Conservation (phyloP, 139 green algal genomes). For the Chlorokybus atmophyticus region DNA sequence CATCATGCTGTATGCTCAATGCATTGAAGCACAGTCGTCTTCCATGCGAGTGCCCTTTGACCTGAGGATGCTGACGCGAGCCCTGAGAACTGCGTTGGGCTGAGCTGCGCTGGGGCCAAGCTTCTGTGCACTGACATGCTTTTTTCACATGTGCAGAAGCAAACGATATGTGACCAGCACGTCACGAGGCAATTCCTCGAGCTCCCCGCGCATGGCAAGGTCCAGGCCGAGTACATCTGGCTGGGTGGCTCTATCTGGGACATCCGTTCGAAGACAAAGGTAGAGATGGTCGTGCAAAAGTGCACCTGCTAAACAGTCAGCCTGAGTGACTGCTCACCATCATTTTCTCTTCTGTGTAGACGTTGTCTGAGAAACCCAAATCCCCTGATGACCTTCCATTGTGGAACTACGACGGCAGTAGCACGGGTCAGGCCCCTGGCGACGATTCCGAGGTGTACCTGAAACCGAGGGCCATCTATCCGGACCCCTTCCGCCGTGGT, state of each 20-base stretch:
- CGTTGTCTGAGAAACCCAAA: neutral
- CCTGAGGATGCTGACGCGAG: too few relatives aligned
- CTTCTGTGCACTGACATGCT: too few relatives aligned
- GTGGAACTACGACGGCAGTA: conserved; percentile 96
- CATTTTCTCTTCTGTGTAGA: neutral
- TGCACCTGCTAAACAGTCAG: neutral
- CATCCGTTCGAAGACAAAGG: conserved; percentile 26
- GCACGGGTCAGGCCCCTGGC: conserved; percentile 77
- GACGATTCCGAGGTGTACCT: conserved; percentile 86
- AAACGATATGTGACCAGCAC: too few relatives aligned
- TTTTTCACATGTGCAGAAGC: too few relatives aligned
- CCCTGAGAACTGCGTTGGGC: too few relatives aligned
- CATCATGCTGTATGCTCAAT: too few relatives aligned
- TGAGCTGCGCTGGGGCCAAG: too few relatives aligned
- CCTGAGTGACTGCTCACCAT: neutral
- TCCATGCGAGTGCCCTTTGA: too few relatives aligned
- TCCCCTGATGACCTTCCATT: conserved; percentile 54
- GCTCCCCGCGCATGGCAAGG: conserved; percentile 35
- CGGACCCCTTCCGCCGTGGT: conserved; percentile 61
- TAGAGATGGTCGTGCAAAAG: neutral
- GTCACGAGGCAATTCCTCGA: conserved; percentile 3
- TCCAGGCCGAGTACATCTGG: conserved; percentile 81
- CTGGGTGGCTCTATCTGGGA: conserved; percentile 62
- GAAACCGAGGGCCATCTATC: conserved; percentile 48
- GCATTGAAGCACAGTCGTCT: too few relatives aligned